A percentile compares a stretch with the other conserved stretches of the same genome.
These are phyloP conservation scores for Obba rivulosa DNA, from an alignment of 768 basidiomycete species.

Conservation along the genomic window DNA sequence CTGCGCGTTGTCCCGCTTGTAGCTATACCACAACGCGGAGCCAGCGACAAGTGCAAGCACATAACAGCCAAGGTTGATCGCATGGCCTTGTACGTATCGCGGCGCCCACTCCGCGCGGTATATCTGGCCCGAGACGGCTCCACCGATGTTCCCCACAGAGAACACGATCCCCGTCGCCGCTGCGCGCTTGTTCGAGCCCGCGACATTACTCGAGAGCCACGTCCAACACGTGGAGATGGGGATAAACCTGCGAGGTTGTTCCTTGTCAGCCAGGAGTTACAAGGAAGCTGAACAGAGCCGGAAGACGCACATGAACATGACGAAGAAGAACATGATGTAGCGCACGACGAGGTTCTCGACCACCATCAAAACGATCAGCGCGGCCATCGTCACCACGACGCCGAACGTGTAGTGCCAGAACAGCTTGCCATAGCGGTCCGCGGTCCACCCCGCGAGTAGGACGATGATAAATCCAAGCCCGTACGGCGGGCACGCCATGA, in stretches of 20 bases:
- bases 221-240: conserved; percentile 24
- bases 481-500: conserved; percentile 53
- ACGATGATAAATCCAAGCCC: conserved; percentile 29
- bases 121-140: conserved; percentile 24
- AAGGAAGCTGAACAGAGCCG: not conserved
- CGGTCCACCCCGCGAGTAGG: conserved; percentile 17
- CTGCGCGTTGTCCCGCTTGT: conserved; percentile 16
- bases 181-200: conserved; percentile 25
- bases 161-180: conserved; percentile 27
- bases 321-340: conserved; percentile 30
- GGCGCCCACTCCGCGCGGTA: conserved; percentile 27
- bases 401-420: conserved; percentile 22
- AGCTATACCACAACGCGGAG: conserved; percentile 19
- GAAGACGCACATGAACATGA: conserved; percentile 26
- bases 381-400: conserved; percentile 17
- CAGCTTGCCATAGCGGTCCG: conserved; percentile 19
- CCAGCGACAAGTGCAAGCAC: conserved; percentile 20
- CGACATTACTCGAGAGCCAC: conserved; percentile 23
- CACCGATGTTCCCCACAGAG: conserved; percentile 28
- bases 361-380: conserved; percentile 27
- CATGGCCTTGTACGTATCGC: conserved; percentile 29
- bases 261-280: not conserved
- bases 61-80: conserved; percentile 24
- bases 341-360: conserved; percentile 22
- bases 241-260: conserved; percentile 17